Evolutionary conservation across 2,329 filamentous ascomycete species (phyloP).

Genomic region (Botrytis byssoidea): DNA sequence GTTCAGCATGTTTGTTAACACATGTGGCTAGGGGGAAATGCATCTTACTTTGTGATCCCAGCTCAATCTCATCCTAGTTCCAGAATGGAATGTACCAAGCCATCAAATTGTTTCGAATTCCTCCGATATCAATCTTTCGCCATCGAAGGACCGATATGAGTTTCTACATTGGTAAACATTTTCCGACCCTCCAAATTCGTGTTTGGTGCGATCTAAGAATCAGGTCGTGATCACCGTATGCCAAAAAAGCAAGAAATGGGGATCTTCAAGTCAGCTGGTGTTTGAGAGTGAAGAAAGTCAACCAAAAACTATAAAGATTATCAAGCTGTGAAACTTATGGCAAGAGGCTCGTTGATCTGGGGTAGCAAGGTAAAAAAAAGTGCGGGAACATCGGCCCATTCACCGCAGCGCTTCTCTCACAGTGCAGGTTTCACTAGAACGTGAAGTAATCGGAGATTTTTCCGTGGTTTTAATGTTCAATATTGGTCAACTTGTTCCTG

Average conservation of each 20-base stretch:
- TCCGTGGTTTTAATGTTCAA: background rate
- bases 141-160: constrained; percentile 22
- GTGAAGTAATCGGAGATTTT: constrained; percentile 15
- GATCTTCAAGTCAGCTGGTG: constrained; percentile 21
- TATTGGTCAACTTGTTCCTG: background rate
- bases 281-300: constrained; percentile 7
- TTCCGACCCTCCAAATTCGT: constrained; percentile 7
- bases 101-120: constrained; percentile 1
- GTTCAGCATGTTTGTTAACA: constrained; percentile 15
- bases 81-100: constrained; percentile 14
- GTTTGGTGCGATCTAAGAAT: background rate
- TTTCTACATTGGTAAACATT: constrained; percentile 16
- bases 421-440: constrained; percentile 15
- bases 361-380: constrained; percentile 12
- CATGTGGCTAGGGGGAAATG: constrained; percentile 5
- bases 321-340: background rate
- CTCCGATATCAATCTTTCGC: constrained; percentile 11
- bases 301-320: background rate
- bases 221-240: background rate
- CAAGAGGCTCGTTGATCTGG: constrained; percentile 21
- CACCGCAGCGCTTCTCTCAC: constrained; percentile 16
- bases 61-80: constrained; percentile 10
- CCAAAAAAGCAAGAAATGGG: background rate
- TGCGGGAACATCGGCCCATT: constrained; percentile 22
- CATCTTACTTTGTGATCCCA: constrained; percentile 5